Conservation (phyloP, 1,139 yeast genomes). For the Candida tetrigidarum region DNA sequence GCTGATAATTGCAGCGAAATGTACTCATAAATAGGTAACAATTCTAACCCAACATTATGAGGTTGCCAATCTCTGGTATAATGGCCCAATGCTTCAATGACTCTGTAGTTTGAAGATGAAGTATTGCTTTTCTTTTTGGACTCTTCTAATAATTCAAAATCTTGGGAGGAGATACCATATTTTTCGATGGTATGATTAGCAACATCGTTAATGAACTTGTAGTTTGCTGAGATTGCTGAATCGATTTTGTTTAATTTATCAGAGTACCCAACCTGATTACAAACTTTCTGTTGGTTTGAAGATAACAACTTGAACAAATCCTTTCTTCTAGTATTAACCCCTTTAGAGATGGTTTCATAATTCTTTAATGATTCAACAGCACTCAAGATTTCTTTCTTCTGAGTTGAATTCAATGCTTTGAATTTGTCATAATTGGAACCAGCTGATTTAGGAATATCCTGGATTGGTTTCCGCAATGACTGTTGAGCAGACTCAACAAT, state of each 20-base stretch:
- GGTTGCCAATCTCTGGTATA: constrained; percentile 73
- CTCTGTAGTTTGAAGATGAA: constrained; percentile 52
- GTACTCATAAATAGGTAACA: constrained; percentile 56
- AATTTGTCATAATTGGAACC: constrained; percentile 21
- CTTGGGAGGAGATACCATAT: constrained; percentile 43
- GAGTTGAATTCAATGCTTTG: constrained; percentile 20
- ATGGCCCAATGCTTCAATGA: constrained; percentile 75
- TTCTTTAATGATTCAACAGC: constrained; percentile 55
- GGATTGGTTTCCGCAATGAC: constrained; percentile 2
- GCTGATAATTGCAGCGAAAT: constrained; percentile 37
- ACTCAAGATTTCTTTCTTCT: constrained; percentile 43
- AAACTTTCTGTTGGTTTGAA: constrained; percentile 58
- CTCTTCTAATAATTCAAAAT: constrained; percentile 36
- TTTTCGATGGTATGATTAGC: constrained; percentile 42
- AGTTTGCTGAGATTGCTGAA: constrained; percentile 47
- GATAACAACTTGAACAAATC: constrained; percentile 52
- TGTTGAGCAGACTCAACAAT: constrained; percentile 9
- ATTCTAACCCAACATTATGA: constrained; percentile 42
- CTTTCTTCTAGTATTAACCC: constrained; percentile 50
- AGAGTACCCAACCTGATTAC: constrained; percentile 58
- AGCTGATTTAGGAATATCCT: constrained; percentile 5
- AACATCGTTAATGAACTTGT: constrained; percentile 46
- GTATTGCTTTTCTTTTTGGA: constrained; percentile 21
- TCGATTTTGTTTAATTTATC: constrained; percentile 55
- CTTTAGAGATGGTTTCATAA: constrained; percentile 44